Base-by-base conservation (phyloP, 108 stramenopile genomes). In the Skeletonema potamos region DNA sequence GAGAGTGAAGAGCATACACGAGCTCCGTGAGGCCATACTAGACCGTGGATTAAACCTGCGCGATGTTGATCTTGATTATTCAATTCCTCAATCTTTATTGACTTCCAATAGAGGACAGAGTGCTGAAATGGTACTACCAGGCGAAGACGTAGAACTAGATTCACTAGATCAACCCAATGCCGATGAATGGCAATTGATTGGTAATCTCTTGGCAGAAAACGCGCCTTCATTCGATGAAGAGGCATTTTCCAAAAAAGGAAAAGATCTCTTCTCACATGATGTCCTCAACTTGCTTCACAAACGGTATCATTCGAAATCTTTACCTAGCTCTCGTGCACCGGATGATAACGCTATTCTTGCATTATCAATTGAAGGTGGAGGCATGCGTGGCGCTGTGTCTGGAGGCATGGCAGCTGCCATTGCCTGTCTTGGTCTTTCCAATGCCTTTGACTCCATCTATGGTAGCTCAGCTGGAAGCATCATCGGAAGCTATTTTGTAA, bases 381-480 rank as follows among this genome's bases (percentile, higher is more conserved):
- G 85, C 1, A 94, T 92, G 93, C 36, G 90, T 37, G 93, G 90
- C 1, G 88, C 88, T 11, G 86, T 91, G 12, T 64, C 60, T 48
- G 90, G 89, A 8, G 93, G 93, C 6, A 91, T 94, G 93, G 90
- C 89, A 10, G 84, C 89, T 28, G 89, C 90, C 17, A 86, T 94
- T 54, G 85, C 81, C 26, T 83, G 81, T n/a, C 77, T 94, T 59
- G 89, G 87, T 9, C 74, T 94, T 6, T 83, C 71, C n/a, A 82
- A 94, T 73, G 64, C 83, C 1, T 85, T 94, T 66, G 92, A 94
- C 60, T 54, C 36, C 6, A 73, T 94, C 34, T 94, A 94, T 56
- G 92, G 92, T 15, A 85, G 84, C 11, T 86, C 85, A 3, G 92
- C 92, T 34, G 92, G 92, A 27, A 81, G 82, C 17, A 86, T 94